phyloP scores from a whole-genome alignment of 1,284 basidiomycete genomes.

The Ceratorhiza oryzae-sativae region DNA sequence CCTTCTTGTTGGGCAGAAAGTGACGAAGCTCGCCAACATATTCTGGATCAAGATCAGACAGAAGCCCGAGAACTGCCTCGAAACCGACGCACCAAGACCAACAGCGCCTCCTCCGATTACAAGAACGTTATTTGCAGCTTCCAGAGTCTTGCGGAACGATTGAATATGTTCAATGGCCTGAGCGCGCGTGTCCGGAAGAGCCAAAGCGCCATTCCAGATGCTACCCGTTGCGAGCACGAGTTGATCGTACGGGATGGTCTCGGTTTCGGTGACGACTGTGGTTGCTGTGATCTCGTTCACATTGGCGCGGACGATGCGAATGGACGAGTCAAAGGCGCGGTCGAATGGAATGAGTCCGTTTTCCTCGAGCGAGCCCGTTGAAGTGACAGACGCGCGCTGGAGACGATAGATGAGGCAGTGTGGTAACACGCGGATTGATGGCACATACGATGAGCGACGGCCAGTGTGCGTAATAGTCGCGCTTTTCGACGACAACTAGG shows the following conservation, averaged over 20 bases:
- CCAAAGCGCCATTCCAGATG: slow-evolving; percentile 60
- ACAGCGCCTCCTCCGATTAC: slow-evolving; percentile 70
- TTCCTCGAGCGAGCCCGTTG: slow-evolving; percentile 53
- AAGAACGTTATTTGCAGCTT: slow-evolving; percentile 59
- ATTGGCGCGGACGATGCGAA: slow-evolving; percentile 28
- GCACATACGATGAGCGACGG: slow-evolving; percentile 33
- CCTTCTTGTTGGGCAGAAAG: slow-evolving; percentile 61
- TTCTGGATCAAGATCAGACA: slow-evolving; percentile 49
- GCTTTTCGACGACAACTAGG: slow-evolving; percentile 54
- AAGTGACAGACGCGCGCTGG: slow-evolving; percentile 54
- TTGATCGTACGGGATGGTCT: slow-evolving; percentile 57
- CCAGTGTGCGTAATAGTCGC: slow-evolving; percentile 53
- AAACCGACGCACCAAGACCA: slow-evolving; percentile 59
- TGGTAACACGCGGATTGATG: background rate
- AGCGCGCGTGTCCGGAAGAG: slow-evolving; percentile 54
- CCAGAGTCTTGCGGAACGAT: slow-evolving; percentile 58
- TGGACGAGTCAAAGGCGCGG: slow-evolving; percentile 17
- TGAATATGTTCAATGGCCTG: slow-evolving; percentile 54
- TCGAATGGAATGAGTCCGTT: slow-evolving; percentile 56
- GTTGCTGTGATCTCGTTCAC: slow-evolving; percentile 54
- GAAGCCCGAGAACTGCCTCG: slow-evolving; percentile 20
- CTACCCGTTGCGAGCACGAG: slow-evolving; percentile 67
- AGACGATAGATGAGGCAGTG: slow-evolving; percentile 46
- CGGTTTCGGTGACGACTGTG: slow-evolving; percentile 52
- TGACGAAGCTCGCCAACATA: slow-evolving; percentile 66